Base-by-base conservation (phyloP, 139 green algal genomes). In the Micromonas pusilla region DNA sequence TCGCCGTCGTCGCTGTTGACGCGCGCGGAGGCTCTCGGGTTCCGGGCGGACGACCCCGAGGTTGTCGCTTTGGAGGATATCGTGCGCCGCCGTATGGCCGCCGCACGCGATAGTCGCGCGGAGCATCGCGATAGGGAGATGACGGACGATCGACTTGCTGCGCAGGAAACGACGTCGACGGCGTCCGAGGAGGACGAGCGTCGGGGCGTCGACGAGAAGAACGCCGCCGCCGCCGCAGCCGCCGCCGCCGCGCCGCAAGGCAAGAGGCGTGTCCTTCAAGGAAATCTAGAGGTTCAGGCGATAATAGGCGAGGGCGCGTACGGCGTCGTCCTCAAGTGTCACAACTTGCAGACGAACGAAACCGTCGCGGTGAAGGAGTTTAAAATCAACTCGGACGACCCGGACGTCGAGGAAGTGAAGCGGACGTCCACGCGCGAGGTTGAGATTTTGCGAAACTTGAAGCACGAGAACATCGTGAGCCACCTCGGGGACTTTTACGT, bases 401-500 rank as follows among this genome's bases (percentile, higher is more conserved):
- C 84, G 2, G 86, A 91, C 65, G 86, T 81, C 3, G 84, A 87
- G 52, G 86, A 91, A 28, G 86, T 91, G 25, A 84, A 85, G 80
- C 83, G 85, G 26, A 89, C 84, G 25, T 70, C 76, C 26, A 79
- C 53, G 74, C 38, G 86, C 1, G 86, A 91, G 78, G 86, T 89
- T 0, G 32, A 52, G n/a, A 74, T 88, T 5, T 70, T 88, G 57
- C 65, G 77, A 52, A 30, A 70, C 34, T 67, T 89, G 78, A 72
- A 83, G 57, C 84, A 90, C 76, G 72, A 79, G 16, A 80, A 90
- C 79, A 79, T 90, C 16, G 86, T 90, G 23, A 4, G n/a, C 3
- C 86, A 85, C 70, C 64, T 88, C 28, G 80, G 86, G 62, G 84
- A 88, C 72, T 90, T 90, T 79, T 78, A 85, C 38, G 83, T 87